These are phyloP conservation scores for Trametes hirsuta DNA, from an alignment of 1,284 basidiomycete species.

Conservation along the genomic window DNA sequence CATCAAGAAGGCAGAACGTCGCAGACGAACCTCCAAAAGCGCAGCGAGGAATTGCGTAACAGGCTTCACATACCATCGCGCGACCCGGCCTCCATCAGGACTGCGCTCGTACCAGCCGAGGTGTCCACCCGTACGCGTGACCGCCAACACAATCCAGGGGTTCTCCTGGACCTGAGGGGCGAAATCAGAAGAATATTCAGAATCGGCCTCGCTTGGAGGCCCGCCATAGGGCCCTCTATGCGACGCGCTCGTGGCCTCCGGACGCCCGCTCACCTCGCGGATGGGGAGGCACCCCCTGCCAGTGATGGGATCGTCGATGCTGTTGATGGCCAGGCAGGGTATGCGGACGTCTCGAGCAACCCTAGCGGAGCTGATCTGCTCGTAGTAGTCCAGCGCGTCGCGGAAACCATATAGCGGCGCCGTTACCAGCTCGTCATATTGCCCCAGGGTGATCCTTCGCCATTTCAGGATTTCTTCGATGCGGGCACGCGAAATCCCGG, in stretches of 20 bases:
- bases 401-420: slow-evolving; percentile 30
- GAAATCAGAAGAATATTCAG: background rate
- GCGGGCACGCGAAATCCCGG: slow-evolving; percentile 1
- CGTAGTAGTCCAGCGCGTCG: slow-evolving; percentile 30
- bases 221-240: background rate
- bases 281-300: slow-evolving; percentile 17
- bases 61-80: slow-evolving; percentile 34
- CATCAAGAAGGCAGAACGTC: background rate
- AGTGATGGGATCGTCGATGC: slow-evolving; percentile 32
- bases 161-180: slow-evolving; percentile 6
- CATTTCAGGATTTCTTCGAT: slow-evolving; percentile 23
- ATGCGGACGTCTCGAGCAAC: slow-evolving; percentile 21
- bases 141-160: slow-evolving; percentile 22
- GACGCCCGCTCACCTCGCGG: slow-evolving; percentile 1
- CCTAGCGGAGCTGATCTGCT: slow-evolving; percentile 25
- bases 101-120: slow-evolving; percentile 32
- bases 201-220: too few relatives aligned
- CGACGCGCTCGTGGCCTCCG: background rate
- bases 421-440: slow-evolving; percentile 28
- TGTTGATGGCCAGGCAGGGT: slow-evolving; percentile 32
- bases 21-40: slow-evolving; percentile 25
- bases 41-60: slow-evolving; percentile 30
- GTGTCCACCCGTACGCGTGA: slow-evolving; percentile 32
- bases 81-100: slow-evolving; percentile 14
- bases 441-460: slow-evolving; percentile 22